phyloP scores from a whole-genome alignment of 345 rosid species.

The Turnera subulata region DNA sequence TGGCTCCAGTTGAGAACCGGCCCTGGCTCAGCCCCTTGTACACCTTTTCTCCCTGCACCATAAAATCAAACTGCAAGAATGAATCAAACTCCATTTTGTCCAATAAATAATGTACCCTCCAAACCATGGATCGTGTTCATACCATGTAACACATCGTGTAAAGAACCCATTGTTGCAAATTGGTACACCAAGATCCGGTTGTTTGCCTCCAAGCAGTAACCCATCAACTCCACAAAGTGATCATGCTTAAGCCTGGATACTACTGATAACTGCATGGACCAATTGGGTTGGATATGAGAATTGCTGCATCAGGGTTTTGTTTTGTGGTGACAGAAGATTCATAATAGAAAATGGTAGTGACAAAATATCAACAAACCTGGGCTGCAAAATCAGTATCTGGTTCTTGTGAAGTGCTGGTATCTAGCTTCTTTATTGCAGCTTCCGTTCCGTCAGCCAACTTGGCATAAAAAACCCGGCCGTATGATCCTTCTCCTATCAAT shows the following conservation, averaged over 20 bases:
- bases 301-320: neutral
- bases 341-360: too few relatives aligned
- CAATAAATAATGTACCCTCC: neutral
- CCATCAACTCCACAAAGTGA: constrained; percentile 75
- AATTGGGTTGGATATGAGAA: neutral
- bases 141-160: constrained; percentile 95
- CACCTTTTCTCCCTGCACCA: constrained; percentile 83
- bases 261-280: constrained; percentile 55
- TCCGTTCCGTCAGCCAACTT: constrained; percentile 39
- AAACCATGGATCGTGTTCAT: neutral
- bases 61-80: neutral
- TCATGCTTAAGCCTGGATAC: constrained; percentile 89
- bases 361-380: constrained; percentile 45
- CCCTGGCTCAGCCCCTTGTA: constrained; percentile 94
- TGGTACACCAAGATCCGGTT: constrained; percentile 72
- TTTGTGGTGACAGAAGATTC: neutral
- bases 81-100: neutral
- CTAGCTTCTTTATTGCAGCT: constrained; percentile 90
- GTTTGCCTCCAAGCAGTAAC: constrained; percentile 76
- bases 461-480: constrained; percentile 83
- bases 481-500: constrained; percentile 95
- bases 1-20: constrained; percentile 86
- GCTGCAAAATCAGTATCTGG: constrained; percentile 79
- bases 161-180: constrained; percentile 75
- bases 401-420: constrained; percentile 66